Percentiles rank a stretch among this genome's conserved stretches.
These are phyloP conservation scores for Nicotiana sylvestris DNA, from an alignment of 257 asterid genomes.

Conservation along the genomic window DNA sequence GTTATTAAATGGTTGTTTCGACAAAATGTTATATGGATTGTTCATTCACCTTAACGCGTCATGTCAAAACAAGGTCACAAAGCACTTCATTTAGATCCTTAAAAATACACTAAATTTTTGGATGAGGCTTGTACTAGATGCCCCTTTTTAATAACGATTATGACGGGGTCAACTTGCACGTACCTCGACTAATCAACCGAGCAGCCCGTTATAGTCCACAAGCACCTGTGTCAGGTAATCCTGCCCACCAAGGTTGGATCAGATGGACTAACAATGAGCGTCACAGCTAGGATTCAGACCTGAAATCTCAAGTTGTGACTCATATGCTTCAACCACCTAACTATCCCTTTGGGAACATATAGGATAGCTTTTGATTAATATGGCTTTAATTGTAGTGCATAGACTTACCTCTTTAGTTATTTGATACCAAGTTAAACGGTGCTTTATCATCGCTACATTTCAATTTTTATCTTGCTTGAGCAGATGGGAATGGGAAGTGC, in stretches of 20 bases:
- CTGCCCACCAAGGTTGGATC: no score
- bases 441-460: neutral
- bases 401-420: no score
- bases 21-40: neutral
- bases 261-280: neutral
- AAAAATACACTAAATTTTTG: no score
- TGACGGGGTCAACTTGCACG: neutral
- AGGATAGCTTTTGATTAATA: no score
- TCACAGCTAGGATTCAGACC: neutral
- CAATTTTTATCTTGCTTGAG: neutral
- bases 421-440: neutral
- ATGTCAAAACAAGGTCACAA: neutral
- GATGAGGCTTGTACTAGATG: neutral
- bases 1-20: neutral
- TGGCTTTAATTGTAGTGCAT: no score
- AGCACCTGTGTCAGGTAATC: no score
- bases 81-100: neutral
- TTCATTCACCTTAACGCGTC: no score
- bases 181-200: neutral
- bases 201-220: neutral
- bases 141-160: neutral
- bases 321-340: neutral
- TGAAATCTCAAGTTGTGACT: neutral
- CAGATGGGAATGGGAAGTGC: conserved; percentile 36
- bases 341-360: neutral